A percentile compares a stretch with the other conserved stretches of the same genome.
These are phyloP conservation scores for Primulina huaijiensis DNA, from an alignment of 257 asterid species.

Conservation along the genomic window DNA sequence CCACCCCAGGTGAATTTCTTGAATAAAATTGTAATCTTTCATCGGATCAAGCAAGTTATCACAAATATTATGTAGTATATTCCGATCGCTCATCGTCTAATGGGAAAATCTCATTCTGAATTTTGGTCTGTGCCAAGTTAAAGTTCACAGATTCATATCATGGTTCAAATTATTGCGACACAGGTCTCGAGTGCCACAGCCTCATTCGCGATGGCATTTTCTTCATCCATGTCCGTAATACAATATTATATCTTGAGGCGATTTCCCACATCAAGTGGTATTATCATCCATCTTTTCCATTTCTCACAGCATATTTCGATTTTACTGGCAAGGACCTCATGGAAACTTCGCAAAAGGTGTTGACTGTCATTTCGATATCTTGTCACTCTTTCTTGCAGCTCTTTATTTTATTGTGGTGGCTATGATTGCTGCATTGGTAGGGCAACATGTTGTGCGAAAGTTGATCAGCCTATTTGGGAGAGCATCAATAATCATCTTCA, in stretches of 20 bases:
- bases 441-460: constrained; percentile 57
- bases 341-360: too few species aligned
- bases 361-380: background rate
- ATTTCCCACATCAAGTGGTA: constrained; percentile 56
- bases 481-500: constrained; percentile 63
- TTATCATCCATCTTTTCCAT: background rate
- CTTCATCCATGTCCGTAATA: constrained; percentile 64
- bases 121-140: too few species aligned
- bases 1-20: constrained; percentile 53
- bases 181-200: constrained; percentile 68
- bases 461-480: constrained; percentile 54
- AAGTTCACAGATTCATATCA: background rate
- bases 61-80: background rate
- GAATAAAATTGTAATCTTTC: background rate
- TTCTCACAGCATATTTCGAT: too few species aligned
- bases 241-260: constrained; percentile 56
- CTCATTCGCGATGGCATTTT: constrained; percentile 47
- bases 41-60: background rate
- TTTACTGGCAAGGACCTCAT: too few species aligned
- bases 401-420: constrained; percentile 51
- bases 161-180: constrained; percentile 18
- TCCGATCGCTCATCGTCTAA: background rate
- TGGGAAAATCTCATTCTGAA: too few species aligned
- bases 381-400: constrained; percentile 34
- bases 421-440: constrained; percentile 50